Conservation (phyloP, 2,329 filamentous ascomycete species). For the Calonectria montana region DNA sequence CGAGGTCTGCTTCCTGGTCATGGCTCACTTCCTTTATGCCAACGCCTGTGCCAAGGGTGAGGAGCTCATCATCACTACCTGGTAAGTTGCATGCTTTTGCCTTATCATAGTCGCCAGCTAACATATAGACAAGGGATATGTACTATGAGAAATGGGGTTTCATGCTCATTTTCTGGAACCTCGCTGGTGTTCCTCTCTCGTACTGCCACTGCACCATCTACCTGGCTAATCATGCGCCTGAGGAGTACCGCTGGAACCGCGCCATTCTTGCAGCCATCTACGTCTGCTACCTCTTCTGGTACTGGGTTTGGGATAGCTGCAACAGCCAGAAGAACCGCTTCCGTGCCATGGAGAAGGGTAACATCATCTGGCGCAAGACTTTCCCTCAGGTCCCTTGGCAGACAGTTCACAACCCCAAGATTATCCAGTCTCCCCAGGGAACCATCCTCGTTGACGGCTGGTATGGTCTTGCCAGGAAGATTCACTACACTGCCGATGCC, state of each 20-base stretch:
- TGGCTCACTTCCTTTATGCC: slow-evolving; percentile 93
- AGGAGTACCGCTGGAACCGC: slow-evolving; percentile 81
- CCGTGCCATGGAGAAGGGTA: slow-evolving; percentile 82
- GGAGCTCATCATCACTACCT: slow-evolving; percentile 89
- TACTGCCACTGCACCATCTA: slow-evolving; percentile 96
- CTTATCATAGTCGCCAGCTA: neutral
- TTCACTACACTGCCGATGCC: slow-evolving; percentile 62
- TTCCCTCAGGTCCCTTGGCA: slow-evolving; percentile 95
- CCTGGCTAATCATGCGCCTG: slow-evolving; percentile 84
- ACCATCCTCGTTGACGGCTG: slow-evolving; percentile 87
- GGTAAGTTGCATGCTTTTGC: slow-evolving; percentile 51
- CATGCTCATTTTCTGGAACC: slow-evolving; percentile 98
- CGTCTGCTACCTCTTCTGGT: slow-evolving; percentile 80
- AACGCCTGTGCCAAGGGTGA: slow-evolving; percentile 94
- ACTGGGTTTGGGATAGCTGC: slow-evolving; percentile 92
- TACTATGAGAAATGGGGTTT: slow-evolving; percentile 98
- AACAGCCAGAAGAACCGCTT: slow-evolving; percentile 97
- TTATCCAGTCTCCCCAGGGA: slow-evolving; percentile 78
- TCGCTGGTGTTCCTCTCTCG: slow-evolving; percentile 88
- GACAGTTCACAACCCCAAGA: slow-evolving; percentile 82
- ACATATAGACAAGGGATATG: slow-evolving; percentile 72
- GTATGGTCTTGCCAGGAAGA: slow-evolving; percentile 79
- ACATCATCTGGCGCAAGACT: slow-evolving; percentile 75
- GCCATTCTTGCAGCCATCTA: slow-evolving; percentile 74
- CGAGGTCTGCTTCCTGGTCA: slow-evolving; percentile 85